These are phyloP conservation scores for Aspergillus egyptiacus DNA, from an alignment of 495 filamentous ascomycete genomes.

Conservation along the genomic window DNA sequence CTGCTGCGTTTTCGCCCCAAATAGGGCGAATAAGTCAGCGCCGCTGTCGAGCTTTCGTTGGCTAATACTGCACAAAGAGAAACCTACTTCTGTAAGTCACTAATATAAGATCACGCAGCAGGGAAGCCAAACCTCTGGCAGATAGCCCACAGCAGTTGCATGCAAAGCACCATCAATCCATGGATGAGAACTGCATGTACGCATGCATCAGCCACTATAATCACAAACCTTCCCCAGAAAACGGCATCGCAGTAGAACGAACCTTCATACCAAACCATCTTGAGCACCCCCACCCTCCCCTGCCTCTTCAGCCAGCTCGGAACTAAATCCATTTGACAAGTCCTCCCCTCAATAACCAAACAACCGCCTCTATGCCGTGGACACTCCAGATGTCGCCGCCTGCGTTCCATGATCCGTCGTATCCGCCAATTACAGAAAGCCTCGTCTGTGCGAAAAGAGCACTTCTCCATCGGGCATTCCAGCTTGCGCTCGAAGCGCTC, in stretches of 20 bases:
- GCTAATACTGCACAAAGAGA: background rate
- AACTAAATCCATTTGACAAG: constrained; percentile 31
- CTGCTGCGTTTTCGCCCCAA: background rate
- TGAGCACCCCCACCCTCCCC: constrained; percentile 13
- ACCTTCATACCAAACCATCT: constrained; percentile 28
- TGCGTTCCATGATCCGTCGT: constrained; percentile 38
- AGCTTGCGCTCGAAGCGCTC: constrained; percentile 47
- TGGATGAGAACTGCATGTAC: constrained; percentile 8
- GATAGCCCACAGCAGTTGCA: constrained; percentile 5
- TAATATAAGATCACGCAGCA: background rate
- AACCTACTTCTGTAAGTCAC: background rate
- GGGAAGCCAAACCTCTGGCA: constrained; percentile 4
- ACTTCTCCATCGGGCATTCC: constrained; percentile 45
- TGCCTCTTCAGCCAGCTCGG: constrained; percentile 31
- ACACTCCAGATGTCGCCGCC: constrained; percentile 40
- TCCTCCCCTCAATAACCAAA: constrained; percentile 30
- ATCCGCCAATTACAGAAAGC: constrained; percentile 39
- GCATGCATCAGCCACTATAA: background rate
- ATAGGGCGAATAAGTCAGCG: background rate
- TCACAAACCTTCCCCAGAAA: background rate
- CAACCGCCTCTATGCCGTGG: constrained; percentile 26
- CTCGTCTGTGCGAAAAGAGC: constrained; percentile 42
- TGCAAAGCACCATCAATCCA: constrained; percentile 5
- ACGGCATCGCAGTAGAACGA: constrained; percentile 8
- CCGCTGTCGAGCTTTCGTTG: background rate